Evolutionary conservation across 768 basidiomycete species (phyloP), one percentile per base, ranked within the genome.

Genomic region (Candolleomyces eurysporus): DNA sequence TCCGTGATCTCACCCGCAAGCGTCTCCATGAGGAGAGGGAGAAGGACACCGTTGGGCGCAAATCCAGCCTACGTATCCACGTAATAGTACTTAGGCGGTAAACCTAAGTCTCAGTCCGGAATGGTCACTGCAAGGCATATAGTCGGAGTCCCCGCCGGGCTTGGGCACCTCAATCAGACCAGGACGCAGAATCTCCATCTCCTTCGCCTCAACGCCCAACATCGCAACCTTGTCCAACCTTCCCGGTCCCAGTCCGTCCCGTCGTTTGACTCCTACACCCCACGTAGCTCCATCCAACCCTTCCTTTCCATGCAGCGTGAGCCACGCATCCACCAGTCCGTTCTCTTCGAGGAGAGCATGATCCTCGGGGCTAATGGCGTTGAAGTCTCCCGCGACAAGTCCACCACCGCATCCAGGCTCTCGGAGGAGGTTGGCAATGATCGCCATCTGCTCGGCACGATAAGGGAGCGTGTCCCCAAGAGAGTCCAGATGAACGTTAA

Each of bases 351-450:
- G 57, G 57, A 79, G 74, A 48, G 2, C 58, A 57, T 75, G 49
- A 66, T 81, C 78, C 54, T 71, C 67, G 52, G 74, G 71, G 65
- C 60, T 61, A 67, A 78, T 74, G 36, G 80, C 75, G 65, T 79
- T 79, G 73, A 80, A 79, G 72, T 80, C 79, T n/a, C 79, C 79
- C 17, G 77, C 79, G 48, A 81, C 76, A 52, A 81, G n/a, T 2
- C 79, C 77, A 32, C 77, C 72, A 55, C 70, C 43, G 69, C 78
- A 78, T 67, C 77, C 70, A 5, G 70, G 67, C 72, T 79, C 78
- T 67, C 72, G 76, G 58, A 79, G 74, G 67, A 78, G 22, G 67
- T 62, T 42, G 31, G 72, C 73, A 10, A 78, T 69, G 8, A 72
- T 64, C 53, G 71, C 42, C 63, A 80, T 66, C 72, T 77, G 76